These are phyloP conservation scores for Phaffia tasmanica DNA, from an alignment of 768 basidiomycete species.

Conservation along the genomic window DNA sequence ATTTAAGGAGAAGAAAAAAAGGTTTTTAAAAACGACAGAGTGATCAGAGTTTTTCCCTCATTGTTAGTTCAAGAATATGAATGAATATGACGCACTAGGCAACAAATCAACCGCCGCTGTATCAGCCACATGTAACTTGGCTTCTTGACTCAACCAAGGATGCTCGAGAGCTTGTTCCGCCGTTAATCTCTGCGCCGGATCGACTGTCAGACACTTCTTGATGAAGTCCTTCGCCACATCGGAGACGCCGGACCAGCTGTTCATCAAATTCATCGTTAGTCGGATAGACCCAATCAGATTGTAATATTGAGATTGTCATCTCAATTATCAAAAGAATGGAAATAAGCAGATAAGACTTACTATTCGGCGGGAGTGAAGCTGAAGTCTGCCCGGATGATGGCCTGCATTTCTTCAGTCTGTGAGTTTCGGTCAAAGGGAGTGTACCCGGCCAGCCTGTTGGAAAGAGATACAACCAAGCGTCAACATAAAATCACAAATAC, in stretches of 20 bases:
- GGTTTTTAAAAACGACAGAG: not conserved
- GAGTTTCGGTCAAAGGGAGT: conserved; percentile 94
- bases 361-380: conserved; percentile 62
- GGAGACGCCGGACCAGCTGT: conserved; percentile 36
- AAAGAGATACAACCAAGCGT: conserved; percentile 41
- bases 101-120: conserved; percentile 45
- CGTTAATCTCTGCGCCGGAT: conserved; percentile 68
- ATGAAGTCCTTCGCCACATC: conserved; percentile 67
- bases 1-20: conserved; percentile 50
- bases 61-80: conserved; percentile 43
- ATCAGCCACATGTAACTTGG: conserved; percentile 59
- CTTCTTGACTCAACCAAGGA: conserved; percentile 55
- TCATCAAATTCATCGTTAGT: conserved; percentile 35
- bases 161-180: conserved; percentile 63
- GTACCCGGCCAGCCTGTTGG: conserved; percentile 76
- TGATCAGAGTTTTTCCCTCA: too few relatives aligned
- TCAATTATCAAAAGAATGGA: not conserved
- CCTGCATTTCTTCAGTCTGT: conserved; percentile 39
- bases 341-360: not conserved
- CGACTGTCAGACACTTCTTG: conserved; percentile 64
- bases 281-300: conserved; percentile 26
- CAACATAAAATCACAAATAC: not conserved
- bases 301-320: conserved; percentile 4
- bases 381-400: conserved; percentile 57
- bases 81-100: conserved; percentile 43